Evolutionary conservation across 2,329 filamentous ascomycete species (phyloP).

Genomic region (Scytalidium lignicola): DNA sequence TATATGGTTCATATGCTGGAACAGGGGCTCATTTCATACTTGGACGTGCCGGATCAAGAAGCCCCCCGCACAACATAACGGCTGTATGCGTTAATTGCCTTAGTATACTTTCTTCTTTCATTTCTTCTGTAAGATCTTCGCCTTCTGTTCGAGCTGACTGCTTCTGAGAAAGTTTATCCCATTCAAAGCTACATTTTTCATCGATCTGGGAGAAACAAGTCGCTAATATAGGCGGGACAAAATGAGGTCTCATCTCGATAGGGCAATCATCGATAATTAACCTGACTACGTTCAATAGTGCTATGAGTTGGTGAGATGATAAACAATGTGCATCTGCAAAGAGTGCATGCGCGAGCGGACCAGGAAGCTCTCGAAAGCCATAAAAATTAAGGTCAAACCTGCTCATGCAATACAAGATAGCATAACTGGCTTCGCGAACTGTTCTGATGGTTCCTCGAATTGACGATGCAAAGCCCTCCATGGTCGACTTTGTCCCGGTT

Average conservation of each 20-base stretch:
- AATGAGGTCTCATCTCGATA: conserved; percentile 67
- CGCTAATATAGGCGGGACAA: conserved; percentile 78
- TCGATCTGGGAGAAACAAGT: conserved; percentile 84
- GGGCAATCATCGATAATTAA: conserved; percentile 92
- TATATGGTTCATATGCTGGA: neutral
- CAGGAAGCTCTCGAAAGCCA: conserved; percentile 77
- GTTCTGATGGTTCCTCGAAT: conserved; percentile 85
- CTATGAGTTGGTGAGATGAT: conserved; percentile 88
- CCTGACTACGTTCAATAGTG: conserved; percentile 82
- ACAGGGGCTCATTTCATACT: conserved; percentile 42
- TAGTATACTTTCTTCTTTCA: conserved; percentile 95
- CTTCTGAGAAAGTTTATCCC: conserved; percentile 68
- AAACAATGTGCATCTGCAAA: conserved; percentile 78
- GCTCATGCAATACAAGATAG: conserved; percentile 90
- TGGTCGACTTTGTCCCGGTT: conserved; percentile 77
- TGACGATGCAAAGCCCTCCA: conserved; percentile 91
- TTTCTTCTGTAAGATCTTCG: conserved; percentile 85
- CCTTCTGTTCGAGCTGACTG: conserved; percentile 60
- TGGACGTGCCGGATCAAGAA: conserved; percentile 70
- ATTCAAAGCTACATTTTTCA: conserved; percentile 79
- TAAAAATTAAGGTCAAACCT: conserved; percentile 85
- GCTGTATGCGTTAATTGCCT: conserved; percentile 89
- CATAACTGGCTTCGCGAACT: conserved; percentile 89
- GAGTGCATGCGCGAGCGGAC: conserved; percentile 75
- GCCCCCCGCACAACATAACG: conserved; percentile 83